Conservation (phyloP, 257 asterid species). For the Echites panduratus region DNA sequence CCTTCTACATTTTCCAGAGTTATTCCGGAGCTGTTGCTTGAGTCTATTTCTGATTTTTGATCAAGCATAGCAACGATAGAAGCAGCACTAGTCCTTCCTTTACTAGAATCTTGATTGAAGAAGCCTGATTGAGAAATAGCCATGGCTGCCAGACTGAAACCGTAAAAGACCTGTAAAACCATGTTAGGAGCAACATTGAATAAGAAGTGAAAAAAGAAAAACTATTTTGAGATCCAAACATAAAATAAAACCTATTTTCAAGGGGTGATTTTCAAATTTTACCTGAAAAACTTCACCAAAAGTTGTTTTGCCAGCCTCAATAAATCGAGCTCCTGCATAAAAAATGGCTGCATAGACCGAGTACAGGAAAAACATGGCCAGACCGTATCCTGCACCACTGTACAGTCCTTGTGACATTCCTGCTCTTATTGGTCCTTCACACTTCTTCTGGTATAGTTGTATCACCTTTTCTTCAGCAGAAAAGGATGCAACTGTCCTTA, state of each 20-base stretch:
- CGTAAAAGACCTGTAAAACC: slow-evolving; percentile 44
- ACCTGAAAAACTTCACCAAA: slow-evolving; percentile 60
- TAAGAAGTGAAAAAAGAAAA: not conserved
- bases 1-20: slow-evolving; percentile 40
- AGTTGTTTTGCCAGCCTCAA: slow-evolving; percentile 41
- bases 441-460: slow-evolving; percentile 41
- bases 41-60: slow-evolving; percentile 40
- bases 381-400: slow-evolving; percentile 53
- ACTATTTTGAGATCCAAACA: not conserved
- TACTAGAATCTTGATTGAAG: slow-evolving; percentile 59
- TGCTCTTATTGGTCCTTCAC: slow-evolving; percentile 35
- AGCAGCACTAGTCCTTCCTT: slow-evolving; percentile 48
- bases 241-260: not conserved
- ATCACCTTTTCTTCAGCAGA: slow-evolving; percentile 63
- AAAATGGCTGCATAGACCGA: slow-evolving; percentile 48
- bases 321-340: slow-evolving; percentile 63
- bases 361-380: slow-evolving; percentile 42
- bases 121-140: slow-evolving; percentile 57
- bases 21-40: slow-evolving; percentile 33
- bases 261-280: not conserved
- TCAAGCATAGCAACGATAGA: slow-evolving; percentile 56
- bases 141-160: slow-evolving; percentile 47
- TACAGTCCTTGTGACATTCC: slow-evolving; percentile 42
- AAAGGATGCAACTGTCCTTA: slow-evolving; percentile 64
- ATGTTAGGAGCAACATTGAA: not conserved